Evolutionary conservation across 2,329 filamentous ascomycete species (phyloP), one percentile per base, ranked within the genome.

Genomic region (Salinomyces thailandicus): DNA sequence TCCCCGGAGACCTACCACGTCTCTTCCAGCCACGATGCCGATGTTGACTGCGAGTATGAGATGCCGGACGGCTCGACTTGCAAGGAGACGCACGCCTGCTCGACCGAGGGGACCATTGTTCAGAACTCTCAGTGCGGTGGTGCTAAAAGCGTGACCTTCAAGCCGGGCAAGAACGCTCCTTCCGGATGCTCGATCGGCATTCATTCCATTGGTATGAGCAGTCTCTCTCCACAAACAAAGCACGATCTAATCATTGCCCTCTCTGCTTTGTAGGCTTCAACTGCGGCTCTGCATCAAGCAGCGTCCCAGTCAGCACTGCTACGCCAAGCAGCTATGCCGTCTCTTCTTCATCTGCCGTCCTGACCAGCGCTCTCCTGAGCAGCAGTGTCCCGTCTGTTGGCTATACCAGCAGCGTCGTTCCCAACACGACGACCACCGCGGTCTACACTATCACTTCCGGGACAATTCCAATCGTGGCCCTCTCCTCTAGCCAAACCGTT

Each of bases 41-140:
- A 87, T 45, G 66, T 96, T 36, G 78, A 89, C 62, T 85, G 94
- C 67, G 73, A 84, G 68, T 95, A 89, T 64, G 72, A 69, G 53
- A 93, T 95, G 85, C 72, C 77, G 2, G 84, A 89, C 58, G 83
- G 83, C 50, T 79, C 75, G 11, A 74, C 62, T 42, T 96, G 89
- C 77, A 89, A 83, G 67, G 81, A 93, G 52, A 77, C 75, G 44
- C 67, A 73, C 47, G 56, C 69, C 35, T 93, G 85, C 73, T 74
- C 69, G 46, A 66, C 71, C 37, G 66, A 70, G 12, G 84, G 84
- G 52, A 79, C 76, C 40, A 73, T 72, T 31, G 70, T 95, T 52
- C 65, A 75, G 63, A 95, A 95, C 73, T 75, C 68, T 43, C 85
- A 95, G 71, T 96, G 89, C 60, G 89, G 86, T 74, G 87, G 87